Conservation (phyloP, 176 grass and related monocot genomes). For the Pontederia paniculata region DNA sequence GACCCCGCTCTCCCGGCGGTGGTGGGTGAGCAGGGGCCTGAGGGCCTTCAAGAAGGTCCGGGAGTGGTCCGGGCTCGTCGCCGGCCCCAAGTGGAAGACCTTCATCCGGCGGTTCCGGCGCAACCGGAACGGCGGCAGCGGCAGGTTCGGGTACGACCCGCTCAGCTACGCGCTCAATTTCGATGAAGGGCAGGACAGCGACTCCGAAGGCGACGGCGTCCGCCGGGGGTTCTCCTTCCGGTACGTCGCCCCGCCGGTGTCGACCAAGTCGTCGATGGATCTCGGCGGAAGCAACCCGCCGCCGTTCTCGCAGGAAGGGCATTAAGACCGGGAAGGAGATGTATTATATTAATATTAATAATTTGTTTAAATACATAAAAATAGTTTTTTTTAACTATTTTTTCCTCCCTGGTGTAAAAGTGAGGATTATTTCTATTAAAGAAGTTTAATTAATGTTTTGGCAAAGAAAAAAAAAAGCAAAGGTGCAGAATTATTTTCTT, state of each 20-base stretch:
- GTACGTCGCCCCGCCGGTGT: slow-evolving; percentile 1
- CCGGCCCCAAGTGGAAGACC: slow-evolving; percentile 16
- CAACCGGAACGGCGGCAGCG: neutral
- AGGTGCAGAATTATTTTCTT: no score
- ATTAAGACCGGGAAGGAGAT: no score
- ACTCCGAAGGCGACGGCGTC: slow-evolving; percentile 2
- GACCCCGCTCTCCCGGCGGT: neutral
- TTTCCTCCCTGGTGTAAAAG: no score
- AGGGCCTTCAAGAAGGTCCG: slow-evolving; percentile 5
- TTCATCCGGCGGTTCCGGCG: slow-evolving; percentile 11
- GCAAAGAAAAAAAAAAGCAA: no score
- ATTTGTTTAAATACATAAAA: no score
- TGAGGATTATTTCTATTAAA: no score
- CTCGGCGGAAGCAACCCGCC: neutral
- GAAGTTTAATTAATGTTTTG: no score
- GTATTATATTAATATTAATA: no score
- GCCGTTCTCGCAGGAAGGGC: neutral
- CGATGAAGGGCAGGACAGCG: slow-evolving; percentile 3
- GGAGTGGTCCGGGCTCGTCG: slow-evolving; percentile 18
- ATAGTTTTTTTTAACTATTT: no score
- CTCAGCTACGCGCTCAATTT: slow-evolving; percentile 20
- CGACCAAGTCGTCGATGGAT: slow-evolving; percentile 1
- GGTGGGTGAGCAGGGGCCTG: slow-evolving; percentile 4
- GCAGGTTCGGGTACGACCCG: slow-evolving; percentile 15
- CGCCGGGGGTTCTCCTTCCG: slow-evolving; percentile 4